Evolutionary conservation across 1,284 basidiomycete species (phyloP).

Genomic region (Ceratobasidium sp.): DNA sequence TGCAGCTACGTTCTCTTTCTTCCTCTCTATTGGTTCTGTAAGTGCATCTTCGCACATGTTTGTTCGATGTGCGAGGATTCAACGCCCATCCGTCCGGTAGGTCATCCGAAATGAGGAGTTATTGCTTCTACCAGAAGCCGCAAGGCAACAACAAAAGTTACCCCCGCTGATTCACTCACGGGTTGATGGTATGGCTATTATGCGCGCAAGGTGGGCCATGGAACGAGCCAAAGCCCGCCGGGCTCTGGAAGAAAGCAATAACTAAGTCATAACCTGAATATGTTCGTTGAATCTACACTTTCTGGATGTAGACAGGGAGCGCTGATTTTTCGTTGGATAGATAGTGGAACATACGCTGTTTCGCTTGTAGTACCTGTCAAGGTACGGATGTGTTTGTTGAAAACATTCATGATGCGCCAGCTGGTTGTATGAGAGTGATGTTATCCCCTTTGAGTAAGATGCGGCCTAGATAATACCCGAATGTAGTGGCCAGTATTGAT

Average conservation of each 20-base stretch:
- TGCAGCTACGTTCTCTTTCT: constrained; percentile 88
- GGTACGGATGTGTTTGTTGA: neutral
- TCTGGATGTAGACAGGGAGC: neutral
- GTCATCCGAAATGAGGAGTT: constrained; percentile 52
- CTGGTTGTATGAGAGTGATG: constrained; percentile 91
- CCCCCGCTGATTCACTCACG: constrained; percentile 47
- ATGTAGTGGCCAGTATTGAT: constrained; percentile 22
- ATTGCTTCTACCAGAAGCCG: constrained; percentile 44
- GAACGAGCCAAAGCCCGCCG: constrained; percentile 45
- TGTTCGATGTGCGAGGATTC: neutral
- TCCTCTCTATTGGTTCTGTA: constrained; percentile 87
- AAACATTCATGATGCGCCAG: constrained; percentile 26
- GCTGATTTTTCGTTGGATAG: constrained; percentile 18
- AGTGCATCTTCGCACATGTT: constrained; percentile 52
- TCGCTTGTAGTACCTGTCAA: neutral
- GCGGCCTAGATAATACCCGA: constrained; percentile 71
- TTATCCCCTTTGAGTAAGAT: constrained; percentile 96
- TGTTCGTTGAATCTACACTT: constrained; percentile 6
- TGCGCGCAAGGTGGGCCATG: constrained; percentile 50
- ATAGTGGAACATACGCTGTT: constrained; percentile 6
- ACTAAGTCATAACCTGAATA: constrained; percentile 5
- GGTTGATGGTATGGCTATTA: constrained; percentile 42
- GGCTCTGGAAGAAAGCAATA: constrained; percentile 20
- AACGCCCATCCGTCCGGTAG: constrained; percentile 30
- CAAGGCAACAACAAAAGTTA: constrained; percentile 45